Conservation (phyloP, 805 yeast species). For the Lipomyces spencermartinsiae region DNA sequence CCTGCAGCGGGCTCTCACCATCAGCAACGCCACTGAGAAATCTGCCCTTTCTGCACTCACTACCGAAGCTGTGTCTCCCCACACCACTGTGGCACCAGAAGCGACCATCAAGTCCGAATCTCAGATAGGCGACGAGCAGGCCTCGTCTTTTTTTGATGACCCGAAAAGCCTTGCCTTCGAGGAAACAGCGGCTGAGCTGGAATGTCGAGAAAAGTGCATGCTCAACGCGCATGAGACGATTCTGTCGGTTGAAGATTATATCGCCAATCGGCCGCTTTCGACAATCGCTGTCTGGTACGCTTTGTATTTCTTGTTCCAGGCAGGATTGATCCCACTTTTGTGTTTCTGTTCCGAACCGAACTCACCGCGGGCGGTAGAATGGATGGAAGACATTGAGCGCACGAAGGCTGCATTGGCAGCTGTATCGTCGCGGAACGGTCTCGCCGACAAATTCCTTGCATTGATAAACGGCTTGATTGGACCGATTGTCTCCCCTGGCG, state of each 20-base stretch:
- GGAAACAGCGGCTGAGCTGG: constrained; percentile 50
- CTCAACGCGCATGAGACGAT: constrained; percentile 61
- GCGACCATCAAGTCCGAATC: background rate
- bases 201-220: constrained; percentile 58
- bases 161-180: constrained; percentile 3
- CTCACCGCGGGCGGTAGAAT: constrained; percentile 52
- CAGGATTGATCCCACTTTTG: constrained; percentile 63
- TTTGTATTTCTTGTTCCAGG: constrained; percentile 67
- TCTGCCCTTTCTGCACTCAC: constrained; percentile 6
- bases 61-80: background rate
- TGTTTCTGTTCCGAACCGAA: constrained; percentile 59
- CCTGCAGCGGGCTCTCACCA: constrained; percentile 56
- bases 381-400: constrained; percentile 54
- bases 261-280: constrained; percentile 46
- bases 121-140: background rate
- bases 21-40: constrained; percentile 31
- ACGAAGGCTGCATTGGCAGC: constrained; percentile 51
- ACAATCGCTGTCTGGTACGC: constrained; percentile 67
- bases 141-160: background rate
- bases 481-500: constrained; percentile 21
- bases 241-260: constrained; percentile 50
- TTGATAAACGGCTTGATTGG: constrained; percentile 53
- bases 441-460: constrained; percentile 55
- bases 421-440: constrained; percentile 52
- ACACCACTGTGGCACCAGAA: background rate